Evolutionary conservation across 2,329 filamentous ascomycete species (phyloP).

Genomic region (Eutypella sp.): DNA sequence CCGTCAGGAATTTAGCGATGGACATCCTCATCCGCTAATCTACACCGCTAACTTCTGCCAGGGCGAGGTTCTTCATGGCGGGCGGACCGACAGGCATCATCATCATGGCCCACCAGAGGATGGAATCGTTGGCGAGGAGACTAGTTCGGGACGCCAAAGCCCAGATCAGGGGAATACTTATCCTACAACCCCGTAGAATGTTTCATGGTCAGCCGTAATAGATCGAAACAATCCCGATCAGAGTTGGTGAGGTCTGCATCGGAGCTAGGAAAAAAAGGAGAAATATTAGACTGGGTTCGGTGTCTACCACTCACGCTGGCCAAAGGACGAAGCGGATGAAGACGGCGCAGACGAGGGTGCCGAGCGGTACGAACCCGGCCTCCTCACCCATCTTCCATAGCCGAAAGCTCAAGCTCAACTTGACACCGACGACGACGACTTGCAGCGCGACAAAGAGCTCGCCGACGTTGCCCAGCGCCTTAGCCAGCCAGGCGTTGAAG

Average conservation of each 20-base stretch:
- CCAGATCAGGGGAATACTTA: constrained; percentile 47
- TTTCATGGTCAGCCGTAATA: not conserved
- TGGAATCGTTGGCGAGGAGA: constrained; percentile 43
- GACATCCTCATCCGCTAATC: constrained; percentile 14
- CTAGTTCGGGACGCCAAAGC: constrained; percentile 40
- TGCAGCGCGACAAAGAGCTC: constrained; percentile 54
- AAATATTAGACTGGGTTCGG: too few species aligned
- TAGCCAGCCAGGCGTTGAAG: constrained; percentile 53
- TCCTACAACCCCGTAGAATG: constrained; percentile 23
- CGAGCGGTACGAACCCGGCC: constrained; percentile 35
- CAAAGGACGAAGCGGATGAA: constrained; percentile 48
- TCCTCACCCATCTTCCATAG: constrained; percentile 41
- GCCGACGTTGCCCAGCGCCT: constrained; percentile 48
- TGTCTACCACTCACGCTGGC: constrained; percentile 40
- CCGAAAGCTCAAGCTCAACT: constrained; percentile 45
- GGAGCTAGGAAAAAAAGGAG: constrained; percentile 1
- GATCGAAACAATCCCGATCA: not conserved
- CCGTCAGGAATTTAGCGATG: constrained; percentile 16
- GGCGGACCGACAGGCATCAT: constrained; percentile 52
- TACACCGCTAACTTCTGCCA: constrained; percentile 35
- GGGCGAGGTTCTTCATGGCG: constrained; percentile 46
- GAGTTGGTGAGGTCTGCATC: not conserved
- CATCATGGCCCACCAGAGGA: constrained; percentile 57
- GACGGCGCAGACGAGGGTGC: constrained; percentile 40
- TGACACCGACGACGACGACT: constrained; percentile 53